Evolutionary conservation across 108 stramenopile species (phyloP).

Genomic region (Mediolabrus comicus): DNA sequence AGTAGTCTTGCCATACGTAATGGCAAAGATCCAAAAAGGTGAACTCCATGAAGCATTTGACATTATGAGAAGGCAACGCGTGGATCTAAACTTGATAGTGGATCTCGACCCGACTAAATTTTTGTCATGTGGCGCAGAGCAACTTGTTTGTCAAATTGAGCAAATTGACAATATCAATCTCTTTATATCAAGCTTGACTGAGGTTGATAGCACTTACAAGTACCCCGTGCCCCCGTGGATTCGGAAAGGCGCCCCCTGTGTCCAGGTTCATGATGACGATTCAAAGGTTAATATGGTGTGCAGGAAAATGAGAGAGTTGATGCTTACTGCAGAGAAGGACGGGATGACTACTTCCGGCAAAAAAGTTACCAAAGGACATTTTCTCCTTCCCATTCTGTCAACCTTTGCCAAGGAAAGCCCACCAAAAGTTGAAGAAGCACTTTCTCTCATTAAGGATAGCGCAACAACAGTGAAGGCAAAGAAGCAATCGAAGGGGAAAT

Average conservation of each 20-base stretch:
- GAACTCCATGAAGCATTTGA: constrained; percentile 62
- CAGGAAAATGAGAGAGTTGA: constrained; percentile 55
- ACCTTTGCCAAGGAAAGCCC: constrained; percentile 89
- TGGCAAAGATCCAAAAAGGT: constrained; percentile 52
- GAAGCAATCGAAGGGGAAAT: constrained; percentile 41
- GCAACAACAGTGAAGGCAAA: constrained; percentile 25
- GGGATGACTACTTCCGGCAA: constrained; percentile 42
- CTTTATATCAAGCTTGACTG: constrained; percentile 74
- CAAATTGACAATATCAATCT: constrained; percentile 83
- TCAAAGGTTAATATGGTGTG: constrained; percentile 83
- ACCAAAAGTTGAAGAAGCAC: constrained; percentile 76
- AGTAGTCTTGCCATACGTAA: constrained; percentile 70
- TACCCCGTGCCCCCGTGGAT: constrained; percentile 77
- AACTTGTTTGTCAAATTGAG: constrained; percentile 58
- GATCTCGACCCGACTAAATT: constrained; percentile 69
- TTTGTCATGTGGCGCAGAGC: constrained; percentile 54
- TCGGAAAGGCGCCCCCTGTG: neutral
- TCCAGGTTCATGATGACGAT: constrained; percentile 47
- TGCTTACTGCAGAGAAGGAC: constrained; percentile 57
- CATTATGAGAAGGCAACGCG: constrained; percentile 83
- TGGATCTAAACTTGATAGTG: constrained; percentile 84
- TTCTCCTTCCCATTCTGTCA: constrained; percentile 81
- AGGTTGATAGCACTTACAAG: constrained; percentile 68
- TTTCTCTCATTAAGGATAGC: constrained; percentile 64
- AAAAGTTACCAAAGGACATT: constrained; percentile 54